Conservation (phyloP, 805 yeast genomes). For the Cyberlindnera bimundalis region DNA sequence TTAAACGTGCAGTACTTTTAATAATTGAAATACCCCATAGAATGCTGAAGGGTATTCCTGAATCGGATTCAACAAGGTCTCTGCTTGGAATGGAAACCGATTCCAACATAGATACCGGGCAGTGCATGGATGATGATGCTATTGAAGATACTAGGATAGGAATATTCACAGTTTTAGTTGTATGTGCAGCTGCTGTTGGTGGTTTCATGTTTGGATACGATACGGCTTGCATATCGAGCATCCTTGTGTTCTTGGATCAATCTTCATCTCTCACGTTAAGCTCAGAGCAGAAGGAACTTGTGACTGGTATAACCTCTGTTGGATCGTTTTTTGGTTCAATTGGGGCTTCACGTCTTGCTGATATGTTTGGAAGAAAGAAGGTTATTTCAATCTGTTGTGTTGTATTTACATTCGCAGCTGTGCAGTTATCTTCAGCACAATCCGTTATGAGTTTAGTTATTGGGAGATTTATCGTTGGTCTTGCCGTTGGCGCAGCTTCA, state of each 20-base stretch:
- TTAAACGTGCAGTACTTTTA: too few relatives aligned
- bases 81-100: too few relatives aligned
- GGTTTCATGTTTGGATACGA: conserved; percentile 64
- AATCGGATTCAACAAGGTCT: too few relatives aligned
- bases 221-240: conserved; percentile 62
- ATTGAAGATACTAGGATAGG: conserved; percentile 19
- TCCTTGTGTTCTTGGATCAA: conserved; percentile 45
- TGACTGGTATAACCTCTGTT: conserved; percentile 45
- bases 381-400: conserved; percentile 41
- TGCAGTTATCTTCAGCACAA: conserved; percentile 42
- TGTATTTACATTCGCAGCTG: conserved; percentile 44
- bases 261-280: conserved; percentile 33
- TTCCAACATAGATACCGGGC: too few relatives aligned
- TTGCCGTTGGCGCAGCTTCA: conserved; percentile 70
- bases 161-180: conserved; percentile 21
- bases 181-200: conserved; percentile 46
- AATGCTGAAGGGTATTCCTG: too few relatives aligned
- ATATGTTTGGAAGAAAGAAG: conserved; percentile 42
- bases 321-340: conserved; percentile 55
- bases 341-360: conserved; percentile 47
- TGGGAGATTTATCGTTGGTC: conserved; percentile 66
- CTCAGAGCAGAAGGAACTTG: conserved; percentile 36
- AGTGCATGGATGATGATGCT: conserved; percentile 3
- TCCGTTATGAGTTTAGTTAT: conserved; percentile 39
- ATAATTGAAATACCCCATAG: too few relatives aligned